Conservation (phyloP, 805 yeast species). For the Metschnikowia koreensis region DNA sequence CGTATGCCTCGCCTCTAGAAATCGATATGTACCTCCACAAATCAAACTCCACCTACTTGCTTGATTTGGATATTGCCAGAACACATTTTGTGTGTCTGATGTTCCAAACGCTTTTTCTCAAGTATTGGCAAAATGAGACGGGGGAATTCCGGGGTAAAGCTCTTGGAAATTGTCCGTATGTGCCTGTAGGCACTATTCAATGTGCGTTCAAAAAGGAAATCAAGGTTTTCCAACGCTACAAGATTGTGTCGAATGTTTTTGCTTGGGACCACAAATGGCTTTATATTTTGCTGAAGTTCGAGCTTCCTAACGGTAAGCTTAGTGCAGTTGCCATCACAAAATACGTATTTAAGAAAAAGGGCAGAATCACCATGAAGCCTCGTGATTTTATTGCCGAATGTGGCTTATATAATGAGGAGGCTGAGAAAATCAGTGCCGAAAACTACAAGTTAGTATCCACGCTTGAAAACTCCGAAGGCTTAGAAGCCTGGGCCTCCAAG, state of each 20-base stretch:
- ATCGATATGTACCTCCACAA: slow-evolving; percentile 87
- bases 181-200: slow-evolving; percentile 75
- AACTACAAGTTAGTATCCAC: slow-evolving; percentile 42
- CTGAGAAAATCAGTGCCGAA: slow-evolving; percentile 37
- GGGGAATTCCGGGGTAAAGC: slow-evolving; percentile 30
- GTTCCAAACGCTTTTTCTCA: slow-evolving; percentile 55
- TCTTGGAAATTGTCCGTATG: slow-evolving; percentile 49
- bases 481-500: slow-evolving; percentile 33
- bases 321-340: slow-evolving; percentile 69
- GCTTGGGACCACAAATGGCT: slow-evolving; percentile 92
- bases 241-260: slow-evolving; percentile 55
- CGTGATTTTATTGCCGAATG: slow-evolving; percentile 52
- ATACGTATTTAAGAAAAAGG: slow-evolving; percentile 72
- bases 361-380: slow-evolving; percentile 73
- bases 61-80: slow-evolving; percentile 79
- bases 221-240: slow-evolving; percentile 59
- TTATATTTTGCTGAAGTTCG: slow-evolving; percentile 63
- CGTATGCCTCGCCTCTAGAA: slow-evolving; percentile 73
- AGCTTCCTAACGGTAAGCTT: slow-evolving; percentile 23
- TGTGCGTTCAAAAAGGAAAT: slow-evolving; percentile 72
- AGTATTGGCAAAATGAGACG: slow-evolving; percentile 38
- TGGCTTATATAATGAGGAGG: slow-evolving; percentile 56
- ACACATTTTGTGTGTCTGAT: slow-evolving; percentile 55
- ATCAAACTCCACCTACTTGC: slow-evolving; percentile 79
- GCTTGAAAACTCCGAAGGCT: slow-evolving; percentile 33